Evolutionary conservation across 805 yeast genomes (phyloP).

Genomic region (Candida incommunis): DNA sequence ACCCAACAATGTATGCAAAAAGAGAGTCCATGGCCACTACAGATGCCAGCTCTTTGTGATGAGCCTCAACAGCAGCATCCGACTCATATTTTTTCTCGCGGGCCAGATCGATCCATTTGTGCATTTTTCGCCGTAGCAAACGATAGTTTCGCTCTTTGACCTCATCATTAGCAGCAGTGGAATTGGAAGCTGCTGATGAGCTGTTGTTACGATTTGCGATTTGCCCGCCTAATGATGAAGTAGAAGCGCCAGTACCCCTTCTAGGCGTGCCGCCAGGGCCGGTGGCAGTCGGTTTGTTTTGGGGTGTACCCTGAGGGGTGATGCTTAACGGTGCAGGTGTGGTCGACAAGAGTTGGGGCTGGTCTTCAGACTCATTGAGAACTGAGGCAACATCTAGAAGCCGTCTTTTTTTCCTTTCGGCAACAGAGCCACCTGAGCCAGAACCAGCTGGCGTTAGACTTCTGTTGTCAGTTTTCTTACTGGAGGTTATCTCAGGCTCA

Average conservation of each 20-base stretch:
- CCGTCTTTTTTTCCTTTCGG: neutral
- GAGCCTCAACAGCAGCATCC: conserved; percentile 19
- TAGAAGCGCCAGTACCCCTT: neutral
- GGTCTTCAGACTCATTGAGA: neutral
- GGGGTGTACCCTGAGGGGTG: conserved; percentile 2
- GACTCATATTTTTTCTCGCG: conserved; percentile 26
- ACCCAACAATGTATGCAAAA: conserved; percentile 24
- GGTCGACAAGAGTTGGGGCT: neutral
- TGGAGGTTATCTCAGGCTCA: conserved; percentile 5
- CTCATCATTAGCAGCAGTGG: conserved; percentile 5
- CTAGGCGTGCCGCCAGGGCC: neutral
- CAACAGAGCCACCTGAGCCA: too few relatives aligned
- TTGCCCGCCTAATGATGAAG: neutral
- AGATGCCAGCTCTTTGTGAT: conserved; percentile 19
- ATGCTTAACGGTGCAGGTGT: conserved; percentile 1
- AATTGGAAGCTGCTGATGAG: conserved; percentile 3
- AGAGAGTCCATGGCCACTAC: conserved; percentile 26
- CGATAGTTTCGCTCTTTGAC: conserved; percentile 11
- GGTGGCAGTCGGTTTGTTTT: neutral
- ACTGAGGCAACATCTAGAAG: neutral
- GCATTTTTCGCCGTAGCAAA: conserved; percentile 16
- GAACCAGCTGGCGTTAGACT: too few relatives aligned
- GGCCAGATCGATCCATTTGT: conserved; percentile 25
- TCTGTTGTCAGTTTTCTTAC: too few relatives aligned
- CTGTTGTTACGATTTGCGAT: neutral